These are phyloP conservation scores for Halenospora varia DNA, from an alignment of 495 filamentous ascomycete genomes.

Conservation along the genomic window DNA sequence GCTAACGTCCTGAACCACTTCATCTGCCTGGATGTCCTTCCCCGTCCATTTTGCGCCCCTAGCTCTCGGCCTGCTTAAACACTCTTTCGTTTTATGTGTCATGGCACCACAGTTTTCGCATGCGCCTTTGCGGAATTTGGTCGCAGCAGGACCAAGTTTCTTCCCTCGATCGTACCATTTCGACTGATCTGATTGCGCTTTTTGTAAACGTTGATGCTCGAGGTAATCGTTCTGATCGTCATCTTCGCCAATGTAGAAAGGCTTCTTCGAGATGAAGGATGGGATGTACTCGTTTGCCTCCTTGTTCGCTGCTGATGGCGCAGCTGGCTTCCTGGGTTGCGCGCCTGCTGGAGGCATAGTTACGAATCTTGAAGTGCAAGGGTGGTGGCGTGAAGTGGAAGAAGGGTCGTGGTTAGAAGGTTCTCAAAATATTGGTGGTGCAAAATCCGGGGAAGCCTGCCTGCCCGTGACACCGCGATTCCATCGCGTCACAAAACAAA, in stretches of 20 bases:
- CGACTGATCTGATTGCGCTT: constrained; percentile 61
- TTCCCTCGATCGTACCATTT: constrained; percentile 90
- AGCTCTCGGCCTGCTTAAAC: constrained; percentile 83
- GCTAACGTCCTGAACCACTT: constrained; percentile 77
- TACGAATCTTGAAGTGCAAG: too few relatives aligned
- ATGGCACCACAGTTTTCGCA: constrained; percentile 98
- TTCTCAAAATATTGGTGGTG: too few relatives aligned
- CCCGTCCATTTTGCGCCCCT: constrained; percentile 91
- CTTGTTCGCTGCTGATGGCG: constrained; percentile 55
- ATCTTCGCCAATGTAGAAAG: constrained; percentile 90
- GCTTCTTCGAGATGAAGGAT: constrained; percentile 94
- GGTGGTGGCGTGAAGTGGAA: too few relatives aligned
- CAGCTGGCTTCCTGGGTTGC: constrained; percentile 32
- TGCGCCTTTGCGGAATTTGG: constrained; percentile 95
- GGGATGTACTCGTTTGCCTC: constrained; percentile 98
- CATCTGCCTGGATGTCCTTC: constrained; percentile 88
- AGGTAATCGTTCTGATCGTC: constrained; percentile 81
- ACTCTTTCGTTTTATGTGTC: constrained; percentile 94
- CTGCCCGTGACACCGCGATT: constrained; percentile 3
- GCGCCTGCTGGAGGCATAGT: constrained; percentile 27
- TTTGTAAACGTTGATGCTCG: constrained; percentile 91
- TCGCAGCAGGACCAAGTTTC: constrained; percentile 75
- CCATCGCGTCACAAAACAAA: background rate
- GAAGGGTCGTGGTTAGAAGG: too few relatives aligned
- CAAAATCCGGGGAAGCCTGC: background rate